Evolutionary conservation across 1,139 yeast species (phyloP).

Genomic region (Spencermartinsiella ligniputridi): DNA sequence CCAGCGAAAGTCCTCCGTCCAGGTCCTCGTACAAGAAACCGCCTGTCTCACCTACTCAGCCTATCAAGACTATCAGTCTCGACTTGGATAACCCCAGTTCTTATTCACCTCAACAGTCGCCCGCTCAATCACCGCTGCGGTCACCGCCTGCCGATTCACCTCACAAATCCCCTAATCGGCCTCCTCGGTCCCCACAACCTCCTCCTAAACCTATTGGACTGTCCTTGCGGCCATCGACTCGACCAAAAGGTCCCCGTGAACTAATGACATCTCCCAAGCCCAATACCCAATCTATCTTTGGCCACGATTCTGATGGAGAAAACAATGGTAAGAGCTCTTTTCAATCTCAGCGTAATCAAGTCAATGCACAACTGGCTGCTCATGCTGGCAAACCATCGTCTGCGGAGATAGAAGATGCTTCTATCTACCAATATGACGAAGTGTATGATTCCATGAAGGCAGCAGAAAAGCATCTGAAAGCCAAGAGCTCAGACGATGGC

Average conservation of each 20-base stretch:
- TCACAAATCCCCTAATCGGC: not conserved
- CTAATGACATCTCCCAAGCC: conserved; percentile 10
- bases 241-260: conserved; percentile 21
- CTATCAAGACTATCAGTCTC: not conserved
- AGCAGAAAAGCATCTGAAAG: conserved; percentile 21
- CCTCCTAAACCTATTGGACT: conserved; percentile 12
- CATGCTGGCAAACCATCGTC: conserved; percentile 17
- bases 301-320: conserved; percentile 15
- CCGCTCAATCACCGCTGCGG: not conserved
- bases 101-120: not conserved
- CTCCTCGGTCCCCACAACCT: conserved; percentile 5
- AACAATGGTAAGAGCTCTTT: conserved; percentile 8
- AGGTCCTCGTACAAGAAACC: no score
- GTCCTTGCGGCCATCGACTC: conserved; percentile 10
- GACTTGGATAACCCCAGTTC: not conserved
- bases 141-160: not conserved
- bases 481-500: conserved; percentile 10
- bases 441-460: conserved; percentile 37
- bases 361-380: conserved; percentile 23
- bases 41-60: not conserved
- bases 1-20: no score
- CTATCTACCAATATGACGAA: conserved; percentile 36
- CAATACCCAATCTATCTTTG: conserved; percentile 14
- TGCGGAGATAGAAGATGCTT: conserved; percentile 18
- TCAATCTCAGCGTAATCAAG: conserved; percentile 12